These are phyloP conservation scores for Claviceps sp. DNA, from an alignment of 2,329 filamentous ascomycete species.

Conservation along the genomic window DNA sequence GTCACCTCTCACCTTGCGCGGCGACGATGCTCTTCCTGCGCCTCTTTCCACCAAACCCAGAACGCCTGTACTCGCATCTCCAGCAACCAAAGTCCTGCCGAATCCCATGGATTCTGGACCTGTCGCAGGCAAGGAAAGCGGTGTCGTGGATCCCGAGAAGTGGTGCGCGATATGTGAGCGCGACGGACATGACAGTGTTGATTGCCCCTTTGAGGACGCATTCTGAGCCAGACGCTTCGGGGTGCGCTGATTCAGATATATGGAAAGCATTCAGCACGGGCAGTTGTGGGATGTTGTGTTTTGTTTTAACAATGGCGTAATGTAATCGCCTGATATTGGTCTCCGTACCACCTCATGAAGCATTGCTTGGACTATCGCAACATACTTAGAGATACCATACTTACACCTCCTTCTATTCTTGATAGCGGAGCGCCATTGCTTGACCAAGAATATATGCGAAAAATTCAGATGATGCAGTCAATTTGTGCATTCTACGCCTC, in stretches of 20 bases:
- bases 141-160: slow-evolving; percentile 68
- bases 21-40: slow-evolving; percentile 36
- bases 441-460: slow-evolving; percentile 5
- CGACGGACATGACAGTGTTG: slow-evolving; percentile 91
- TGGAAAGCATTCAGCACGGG: not conserved
- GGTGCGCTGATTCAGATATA: not conserved
- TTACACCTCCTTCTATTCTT: slow-evolving; percentile 10
- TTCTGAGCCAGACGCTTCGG: slow-evolving; percentile 27
- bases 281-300: not conserved
- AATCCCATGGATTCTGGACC: slow-evolving; percentile 54
- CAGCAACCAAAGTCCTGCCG: slow-evolving; percentile 36
- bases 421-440: slow-evolving; percentile 5
- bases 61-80: slow-evolving; percentile 22
- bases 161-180: slow-evolving; percentile 97
- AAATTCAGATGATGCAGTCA: slow-evolving; percentile 7
- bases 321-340: slow-evolving; percentile 7
- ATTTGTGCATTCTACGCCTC: not conserved
- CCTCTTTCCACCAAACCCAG: slow-evolving; percentile 39
- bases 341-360: slow-evolving; percentile 10
- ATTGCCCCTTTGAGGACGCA: slow-evolving; percentile 82
- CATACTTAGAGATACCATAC: slow-evolving; percentile 22
- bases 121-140: slow-evolving; percentile 65
- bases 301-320: slow-evolving; percentile 9
- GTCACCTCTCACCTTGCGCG: slow-evolving; percentile 22
- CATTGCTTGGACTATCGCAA: slow-evolving; percentile 14